Base-by-base conservation (phyloP, 495 filamentous ascomycete genomes). In the Hypoxylon fragiforme region DNA sequence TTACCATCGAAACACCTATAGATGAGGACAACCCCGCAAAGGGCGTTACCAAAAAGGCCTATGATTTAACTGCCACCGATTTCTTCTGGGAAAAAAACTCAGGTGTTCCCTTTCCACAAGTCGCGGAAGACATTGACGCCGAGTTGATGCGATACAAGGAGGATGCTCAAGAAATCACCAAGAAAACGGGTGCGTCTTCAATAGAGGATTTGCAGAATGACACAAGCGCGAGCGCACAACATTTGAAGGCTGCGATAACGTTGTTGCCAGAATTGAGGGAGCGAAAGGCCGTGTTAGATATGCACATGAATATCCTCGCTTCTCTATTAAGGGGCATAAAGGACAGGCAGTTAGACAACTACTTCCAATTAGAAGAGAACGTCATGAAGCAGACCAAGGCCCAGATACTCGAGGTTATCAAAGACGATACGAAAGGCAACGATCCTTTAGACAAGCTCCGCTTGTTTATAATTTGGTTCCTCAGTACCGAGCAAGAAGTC, bases 271-370 rank as follows among this genome's bases (percentile, higher is more conserved):
- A 97, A 68, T 73, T 99, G 43, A 84, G 90, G 34, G 94, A 97
- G 62, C 83, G 94, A 49, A 99, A 99, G 69, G 85, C 86, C 1
- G 81, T 85, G 13, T 80, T 99, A 9, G 92, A 97, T 65, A 97
- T 96, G 90, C 95, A 99, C 70, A 99, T 99, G 95, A 96, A 95
- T 67, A 96, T 96, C 49, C 82, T 90, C n/a, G 90, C 89, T 7
- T 85, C 88, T 12, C 70, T 96, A 6, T 73, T 96, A 38, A 88
- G 88, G 56, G 91, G 91, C 1, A 94, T 96, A 69, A 95, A 96
- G 70, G 91, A 92, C 57, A 85, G 95, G 2, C 91, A 97, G 67
- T 73, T 99, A 16, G 94, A 99, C 67, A 92, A 92, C 64, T 99
- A 88, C 74, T 97, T 91, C 74, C 90, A 97, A 70, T 79, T 96